Percentiles rank a stretch among this genome's conserved stretches.
phyloP scores from a whole-genome alignment of 768 basidiomycete genomes.

The Amanita fuliginea region DNA sequence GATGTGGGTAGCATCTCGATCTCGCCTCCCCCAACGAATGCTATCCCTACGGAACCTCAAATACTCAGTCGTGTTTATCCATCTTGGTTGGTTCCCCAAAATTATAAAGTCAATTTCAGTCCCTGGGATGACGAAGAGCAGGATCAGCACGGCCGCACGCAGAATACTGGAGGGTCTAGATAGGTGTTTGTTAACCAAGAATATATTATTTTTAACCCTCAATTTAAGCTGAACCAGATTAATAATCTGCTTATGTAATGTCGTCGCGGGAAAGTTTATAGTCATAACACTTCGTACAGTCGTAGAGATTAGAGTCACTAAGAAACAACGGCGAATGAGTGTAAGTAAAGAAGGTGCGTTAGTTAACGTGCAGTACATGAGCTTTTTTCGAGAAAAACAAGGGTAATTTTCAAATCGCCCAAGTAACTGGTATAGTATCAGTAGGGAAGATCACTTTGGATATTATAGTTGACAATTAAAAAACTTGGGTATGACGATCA shows the following conservation, averaged over 20 bases:
- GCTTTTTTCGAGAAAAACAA: not conserved
- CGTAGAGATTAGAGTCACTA: constrained; percentile 1
- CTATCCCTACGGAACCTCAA: constrained; percentile 14
- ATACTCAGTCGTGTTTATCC: constrained; percentile 29
- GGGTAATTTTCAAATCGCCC: not conserved
- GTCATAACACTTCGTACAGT: constrained; percentile 5
- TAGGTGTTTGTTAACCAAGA: constrained; percentile 6
- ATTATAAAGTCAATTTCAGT: constrained; percentile 65
- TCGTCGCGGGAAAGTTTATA: not conserved
- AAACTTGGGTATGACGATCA: not conserved
- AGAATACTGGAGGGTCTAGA: constrained; percentile 9
- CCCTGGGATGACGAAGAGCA: constrained; percentile 74
- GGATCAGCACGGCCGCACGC: constrained; percentile 7
- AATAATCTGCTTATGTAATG: no score
- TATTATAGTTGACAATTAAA: not conserved
- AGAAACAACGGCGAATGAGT: not conserved
- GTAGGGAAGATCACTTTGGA: not conserved
- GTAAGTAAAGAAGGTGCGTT: constrained; percentile 1
- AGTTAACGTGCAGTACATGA: not conserved
- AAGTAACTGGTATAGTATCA: not conserved
- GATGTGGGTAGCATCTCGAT: constrained; percentile 65
- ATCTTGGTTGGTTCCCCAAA: constrained; percentile 58
- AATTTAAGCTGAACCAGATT: not conserved
- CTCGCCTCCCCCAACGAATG: constrained; percentile 39
- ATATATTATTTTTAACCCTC: not conserved